These are phyloP conservation scores for Amaranthus hypochondriacus DNA, from an alignment of 148 eudicot species.

Conservation along the genomic window DNA sequence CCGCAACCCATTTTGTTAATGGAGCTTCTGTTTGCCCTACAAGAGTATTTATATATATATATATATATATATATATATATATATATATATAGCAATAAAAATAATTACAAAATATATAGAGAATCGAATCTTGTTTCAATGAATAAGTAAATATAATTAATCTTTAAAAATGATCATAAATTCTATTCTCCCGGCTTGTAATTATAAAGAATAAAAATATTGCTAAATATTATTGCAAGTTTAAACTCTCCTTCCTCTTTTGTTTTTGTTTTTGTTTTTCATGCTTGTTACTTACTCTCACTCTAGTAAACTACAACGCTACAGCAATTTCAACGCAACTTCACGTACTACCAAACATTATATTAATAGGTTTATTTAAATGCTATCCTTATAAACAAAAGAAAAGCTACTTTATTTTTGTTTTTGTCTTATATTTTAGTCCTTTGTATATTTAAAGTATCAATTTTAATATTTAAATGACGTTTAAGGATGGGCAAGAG, in stretches of 20 bases:
- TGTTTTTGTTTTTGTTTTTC: not conserved
- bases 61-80: not conserved
- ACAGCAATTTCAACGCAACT: conserved; percentile 14
- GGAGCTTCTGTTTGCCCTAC: no score
- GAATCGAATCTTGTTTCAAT: not conserved
- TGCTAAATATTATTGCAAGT: conserved; percentile 5
- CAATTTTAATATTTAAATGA: no score
- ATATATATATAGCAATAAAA: not conserved
- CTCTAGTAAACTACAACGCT: not conserved
- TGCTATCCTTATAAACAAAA: not conserved
- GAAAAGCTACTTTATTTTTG: no score
- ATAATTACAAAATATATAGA: not conserved
- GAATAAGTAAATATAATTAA: not conserved
- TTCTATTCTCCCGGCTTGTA: not conserved
- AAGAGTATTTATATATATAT: not conserved
- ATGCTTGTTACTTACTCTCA: conserved; percentile 10
- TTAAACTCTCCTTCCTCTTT: not conserved
- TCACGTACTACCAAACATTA: not conserved
- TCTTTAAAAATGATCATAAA: not conserved
- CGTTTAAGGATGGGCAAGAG: no score
- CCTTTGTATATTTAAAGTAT: no score
- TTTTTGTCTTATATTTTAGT: no score
- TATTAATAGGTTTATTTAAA: not conserved
- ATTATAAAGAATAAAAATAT: no score
- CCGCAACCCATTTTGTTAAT: conserved; percentile 5